Percentiles rank a stretch among this genome's conserved stretches.
These are phyloP conservation scores for Ogataea minuta DNA, from an alignment of 805 yeast species.

Conservation along the genomic window DNA sequence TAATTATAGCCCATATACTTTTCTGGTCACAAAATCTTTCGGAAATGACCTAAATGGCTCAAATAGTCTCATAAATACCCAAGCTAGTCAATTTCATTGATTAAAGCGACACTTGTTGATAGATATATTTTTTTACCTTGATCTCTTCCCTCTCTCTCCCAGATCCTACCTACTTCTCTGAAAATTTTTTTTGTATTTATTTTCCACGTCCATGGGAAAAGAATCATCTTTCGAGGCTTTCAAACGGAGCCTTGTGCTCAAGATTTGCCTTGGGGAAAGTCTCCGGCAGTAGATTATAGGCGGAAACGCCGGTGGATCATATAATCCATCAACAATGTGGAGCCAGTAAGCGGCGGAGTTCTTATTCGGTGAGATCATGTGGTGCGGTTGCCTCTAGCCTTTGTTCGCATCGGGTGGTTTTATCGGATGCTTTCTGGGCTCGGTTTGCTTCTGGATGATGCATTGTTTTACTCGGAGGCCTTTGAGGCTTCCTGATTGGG, in stretches of 20 bases:
- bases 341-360: neutral
- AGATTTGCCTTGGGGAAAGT: conserved; percentile 77
- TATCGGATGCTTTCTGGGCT: conserved; percentile 17
- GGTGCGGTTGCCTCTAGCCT: conserved; percentile 18
- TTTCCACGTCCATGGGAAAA: conserved; percentile 59
- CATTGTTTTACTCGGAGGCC: conserved; percentile 3
- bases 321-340: conserved; percentile 17
- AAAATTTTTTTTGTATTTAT: conserved; percentile 20
- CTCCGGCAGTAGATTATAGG: conserved; percentile 65
- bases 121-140: neutral
- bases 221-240: conserved; percentile 76
- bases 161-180: neutral
- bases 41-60: no score
- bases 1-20: no score
- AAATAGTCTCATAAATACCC: no score
- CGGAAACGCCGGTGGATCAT: conserved; percentile 51
- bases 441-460: neutral
- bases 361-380: conserved; percentile 1
- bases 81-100: no score
- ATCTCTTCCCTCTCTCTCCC: conserved; percentile 1
- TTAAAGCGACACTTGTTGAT: no score
- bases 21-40: no score
- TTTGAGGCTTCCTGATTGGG: conserved; percentile 12
- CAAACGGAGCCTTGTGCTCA: conserved; percentile 43
- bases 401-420: neutral